Evolutionary conservation across 768 basidiomycete species (phyloP), one percentile per base, ranked within the genome.

Genomic region (Lepiota subincarnata): DNA sequence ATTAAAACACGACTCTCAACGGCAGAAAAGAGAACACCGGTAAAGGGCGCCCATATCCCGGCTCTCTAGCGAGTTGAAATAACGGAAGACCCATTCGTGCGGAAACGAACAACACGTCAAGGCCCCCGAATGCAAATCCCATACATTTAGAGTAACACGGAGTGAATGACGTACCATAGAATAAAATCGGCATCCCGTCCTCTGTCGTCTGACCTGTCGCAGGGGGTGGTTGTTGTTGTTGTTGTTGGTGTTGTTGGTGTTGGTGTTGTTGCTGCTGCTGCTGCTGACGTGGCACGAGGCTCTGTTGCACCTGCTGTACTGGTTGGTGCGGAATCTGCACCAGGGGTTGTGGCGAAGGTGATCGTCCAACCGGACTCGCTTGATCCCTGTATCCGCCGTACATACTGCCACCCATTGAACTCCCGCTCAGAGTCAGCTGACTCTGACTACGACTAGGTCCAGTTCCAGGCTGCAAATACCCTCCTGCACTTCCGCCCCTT

Each of bases 171-270:
- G 59, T 57, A 92, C 93, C 92, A 61, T 92, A 95, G 73, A 97
- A 96, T 62, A 94, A 63, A 28, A 98, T 87, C 1, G 82, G 82
- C 36, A 80, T 75, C 0, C 94, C 94, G 38, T 87, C 86, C 48
- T 95, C 92, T 6, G 87, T 90, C 42, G 83, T 85, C 61, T 91
- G 83, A 0, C 83, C 84, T 10, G 79, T 19, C 54, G 10, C 31
- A 11, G 31, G 31, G 3, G 24, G 24, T 24, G 48, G 58, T 12
- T 35, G 54, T 59, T 61, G 57, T 8, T 64, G 65, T 2, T 35
- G 22, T n/a, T n/a, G n/a, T n/a, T n/a, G n/a, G n/a, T n/a, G n/a
- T n/a, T n/a, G n/a, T n/a, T n/a, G n/a, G n/a, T n/a, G n/a, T n/a
- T n/a, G n/a, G n/a, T n/a, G n/a, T n/a, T n/a, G n/a, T n/a, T n/a